These are phyloP conservation scores for Trichoderma aggressivum DNA, from an alignment of 2,329 filamentous ascomycete genomes.

Conservation along the genomic window DNA sequence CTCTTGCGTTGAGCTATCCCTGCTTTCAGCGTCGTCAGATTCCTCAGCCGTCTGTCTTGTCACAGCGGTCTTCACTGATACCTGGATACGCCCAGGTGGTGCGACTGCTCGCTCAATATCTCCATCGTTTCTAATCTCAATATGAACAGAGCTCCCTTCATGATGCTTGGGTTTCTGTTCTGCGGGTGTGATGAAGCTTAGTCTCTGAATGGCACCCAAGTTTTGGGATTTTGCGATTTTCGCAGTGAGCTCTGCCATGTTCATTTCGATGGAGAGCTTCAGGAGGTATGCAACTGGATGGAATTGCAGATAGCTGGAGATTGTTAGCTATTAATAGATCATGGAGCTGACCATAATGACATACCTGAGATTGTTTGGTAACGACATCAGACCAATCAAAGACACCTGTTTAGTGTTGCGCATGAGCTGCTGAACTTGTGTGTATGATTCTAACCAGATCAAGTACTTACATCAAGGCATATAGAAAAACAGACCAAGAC, in stretches of 20 bases:
- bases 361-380: background rate
- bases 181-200: background rate
- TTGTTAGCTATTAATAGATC: background rate
- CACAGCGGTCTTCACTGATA: background rate
- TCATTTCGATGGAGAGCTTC: background rate
- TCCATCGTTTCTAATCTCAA: background rate
- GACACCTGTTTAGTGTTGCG: background rate
- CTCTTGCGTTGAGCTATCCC: background rate
- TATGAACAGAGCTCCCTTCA: background rate
- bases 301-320: background rate
- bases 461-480: background rate
- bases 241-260: background rate
- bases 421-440: background rate
- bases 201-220: background rate
- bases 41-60: background rate
- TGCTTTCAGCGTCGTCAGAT: background rate
- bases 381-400: background rate
- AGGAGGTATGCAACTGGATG: background rate
- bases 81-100: background rate
- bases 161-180: background rate
- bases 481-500: background rate
- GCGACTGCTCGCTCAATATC: background rate
- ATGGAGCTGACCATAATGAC: background rate
- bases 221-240: background rate
- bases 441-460: background rate